Percentiles rank a stretch among this genome's conserved stretches.
These are phyloP conservation scores for Chaetomiaceae sp. DNA, from an alignment of 2,329 filamentous ascomycete genomes.

Conservation along the genomic window DNA sequence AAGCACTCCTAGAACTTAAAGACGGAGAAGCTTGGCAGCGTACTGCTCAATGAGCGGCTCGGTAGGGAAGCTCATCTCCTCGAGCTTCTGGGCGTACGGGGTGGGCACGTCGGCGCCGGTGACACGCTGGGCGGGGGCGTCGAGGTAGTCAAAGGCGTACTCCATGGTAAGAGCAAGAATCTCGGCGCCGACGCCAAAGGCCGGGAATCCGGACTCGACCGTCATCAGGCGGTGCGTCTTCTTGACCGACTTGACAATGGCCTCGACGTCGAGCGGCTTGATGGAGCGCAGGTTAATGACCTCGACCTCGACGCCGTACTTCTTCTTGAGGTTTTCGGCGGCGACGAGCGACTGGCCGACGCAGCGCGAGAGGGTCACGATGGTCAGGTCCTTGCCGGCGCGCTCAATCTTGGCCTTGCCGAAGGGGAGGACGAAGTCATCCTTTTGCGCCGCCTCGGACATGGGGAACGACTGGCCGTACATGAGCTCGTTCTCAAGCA, in stretches of 20 bases:
- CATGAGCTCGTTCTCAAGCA: constrained; percentile 83
- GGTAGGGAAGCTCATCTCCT: constrained; percentile 92
- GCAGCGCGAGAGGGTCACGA: constrained; percentile 90
- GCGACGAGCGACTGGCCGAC: constrained; percentile 88
- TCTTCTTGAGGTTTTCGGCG: constrained; percentile 88
- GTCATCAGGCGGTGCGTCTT: constrained; percentile 91
- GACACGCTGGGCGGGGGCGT: constrained; percentile 87
- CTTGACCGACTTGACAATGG: constrained; percentile 96
- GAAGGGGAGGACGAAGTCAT: constrained; percentile 94
- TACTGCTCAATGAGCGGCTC: constrained; percentile 84
- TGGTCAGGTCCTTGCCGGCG: constrained; percentile 89
- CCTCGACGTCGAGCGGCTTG: constrained; percentile 93
- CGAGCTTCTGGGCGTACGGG: constrained; percentile 86
- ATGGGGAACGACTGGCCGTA: constrained; percentile 96
- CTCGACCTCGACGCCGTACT: constrained; percentile 92
- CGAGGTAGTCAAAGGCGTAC: constrained; percentile 96
- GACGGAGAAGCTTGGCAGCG: constrained; percentile 79
- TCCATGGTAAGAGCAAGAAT: constrained; percentile 94
- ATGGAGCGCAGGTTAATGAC: constrained; percentile 97
- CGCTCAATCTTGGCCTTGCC: constrained; percentile 99
- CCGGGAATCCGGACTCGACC: constrained; percentile 94
- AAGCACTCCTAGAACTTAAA: constrained; percentile 37
- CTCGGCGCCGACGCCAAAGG: constrained; percentile 88
- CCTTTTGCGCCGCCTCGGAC: constrained; percentile 92
- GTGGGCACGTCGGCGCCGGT: constrained; percentile 97